phyloP scores from a whole-genome alignment of 495 filamentous ascomycete species.

The Aspergillus bertholletiae region DNA sequence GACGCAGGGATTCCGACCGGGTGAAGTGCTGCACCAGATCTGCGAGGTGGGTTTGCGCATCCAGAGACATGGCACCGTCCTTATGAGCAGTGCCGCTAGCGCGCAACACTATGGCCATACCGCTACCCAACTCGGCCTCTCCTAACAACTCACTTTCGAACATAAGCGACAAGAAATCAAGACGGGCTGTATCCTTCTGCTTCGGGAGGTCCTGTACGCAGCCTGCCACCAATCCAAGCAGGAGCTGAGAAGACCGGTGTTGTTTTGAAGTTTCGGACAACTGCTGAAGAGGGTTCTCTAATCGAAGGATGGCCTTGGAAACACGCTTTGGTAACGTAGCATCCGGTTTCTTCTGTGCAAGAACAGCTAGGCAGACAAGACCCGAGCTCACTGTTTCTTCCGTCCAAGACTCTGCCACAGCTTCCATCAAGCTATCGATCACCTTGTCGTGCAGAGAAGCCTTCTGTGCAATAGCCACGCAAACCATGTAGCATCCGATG shows the following conservation, averaged over 20 bases:
- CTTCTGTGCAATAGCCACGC: conserved; percentile 80
- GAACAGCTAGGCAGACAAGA: conserved; percentile 74
- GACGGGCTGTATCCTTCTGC: conserved; percentile 52
- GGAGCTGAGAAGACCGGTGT: conserved; percentile 67
- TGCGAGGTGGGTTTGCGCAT: conserved; percentile 59
- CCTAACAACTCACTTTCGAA: conserved; percentile 59
- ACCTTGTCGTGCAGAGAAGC: conserved; percentile 69
- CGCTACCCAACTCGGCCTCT: conserved; percentile 55
- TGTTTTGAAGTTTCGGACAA: conserved; percentile 60
- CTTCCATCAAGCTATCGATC: conserved; percentile 79
- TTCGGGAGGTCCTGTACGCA: conserved; percentile 61
- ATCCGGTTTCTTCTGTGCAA: conserved; percentile 70
- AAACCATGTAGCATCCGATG: conserved; percentile 85
- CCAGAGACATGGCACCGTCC: conserved; percentile 37
- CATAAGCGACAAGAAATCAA: conserved; percentile 56
- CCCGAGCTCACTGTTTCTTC: conserved; percentile 65
- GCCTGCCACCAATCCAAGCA: conserved; percentile 67
- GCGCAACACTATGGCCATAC: conserved; percentile 60
- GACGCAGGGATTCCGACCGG: conserved; percentile 48
- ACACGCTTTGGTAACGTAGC: conserved; percentile 58
- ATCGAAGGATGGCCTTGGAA: conserved; percentile 62
- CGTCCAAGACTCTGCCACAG: conserved; percentile 71
- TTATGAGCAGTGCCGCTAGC: conserved; percentile 29
- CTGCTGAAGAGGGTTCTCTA: conserved; percentile 53
- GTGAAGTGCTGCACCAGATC: conserved; percentile 59